A percentile compares a stretch with the other conserved stretches of the same genome.
Conservation (phyloP, 352 stramenopile species). For the Phytophthora sojae region DNA sequence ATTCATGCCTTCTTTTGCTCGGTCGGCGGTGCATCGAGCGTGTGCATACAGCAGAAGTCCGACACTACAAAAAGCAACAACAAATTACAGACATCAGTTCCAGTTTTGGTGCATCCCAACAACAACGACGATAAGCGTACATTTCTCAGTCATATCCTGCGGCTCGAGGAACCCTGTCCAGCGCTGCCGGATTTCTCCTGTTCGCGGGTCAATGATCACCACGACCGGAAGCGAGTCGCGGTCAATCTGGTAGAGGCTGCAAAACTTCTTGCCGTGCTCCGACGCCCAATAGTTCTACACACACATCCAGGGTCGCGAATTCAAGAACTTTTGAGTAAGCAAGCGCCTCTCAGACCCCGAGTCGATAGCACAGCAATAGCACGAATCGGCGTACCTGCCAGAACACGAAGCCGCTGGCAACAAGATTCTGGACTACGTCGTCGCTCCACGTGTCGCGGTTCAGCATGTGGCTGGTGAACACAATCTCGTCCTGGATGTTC, state of each 20-base stretch:
- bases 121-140: slow-evolving; percentile 33
- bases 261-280: slow-evolving; percentile 87
- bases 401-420: slow-evolving; percentile 95
- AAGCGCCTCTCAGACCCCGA: background rate
- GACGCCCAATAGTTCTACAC: slow-evolving; percentile 77
- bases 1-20: slow-evolving; percentile 30
- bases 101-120: background rate
- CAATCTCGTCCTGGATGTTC: slow-evolving; percentile 94
- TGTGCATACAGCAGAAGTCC: slow-evolving; percentile 71
- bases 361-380: background rate
- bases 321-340: background rate
- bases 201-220: slow-evolving; percentile 80
- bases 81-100: background rate
- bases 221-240: slow-evolving; percentile 71
- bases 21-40: slow-evolving; percentile 36
- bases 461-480: slow-evolving; percentile 95
- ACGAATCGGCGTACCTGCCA: slow-evolving; percentile 78
- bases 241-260: slow-evolving; percentile 83
- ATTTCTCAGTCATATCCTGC: slow-evolving; percentile 75
- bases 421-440: slow-evolving; percentile 95
- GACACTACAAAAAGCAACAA: slow-evolving; percentile 46
- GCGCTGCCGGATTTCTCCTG: slow-evolving; percentile 68
- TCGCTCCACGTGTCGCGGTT: slow-evolving; percentile 97
- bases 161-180: slow-evolving; percentile 80
- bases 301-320: slow-evolving; percentile 3